phyloP scores from a whole-genome alignment of 495 filamentous ascomycete species.

The Acidomyces sp. region DNA sequence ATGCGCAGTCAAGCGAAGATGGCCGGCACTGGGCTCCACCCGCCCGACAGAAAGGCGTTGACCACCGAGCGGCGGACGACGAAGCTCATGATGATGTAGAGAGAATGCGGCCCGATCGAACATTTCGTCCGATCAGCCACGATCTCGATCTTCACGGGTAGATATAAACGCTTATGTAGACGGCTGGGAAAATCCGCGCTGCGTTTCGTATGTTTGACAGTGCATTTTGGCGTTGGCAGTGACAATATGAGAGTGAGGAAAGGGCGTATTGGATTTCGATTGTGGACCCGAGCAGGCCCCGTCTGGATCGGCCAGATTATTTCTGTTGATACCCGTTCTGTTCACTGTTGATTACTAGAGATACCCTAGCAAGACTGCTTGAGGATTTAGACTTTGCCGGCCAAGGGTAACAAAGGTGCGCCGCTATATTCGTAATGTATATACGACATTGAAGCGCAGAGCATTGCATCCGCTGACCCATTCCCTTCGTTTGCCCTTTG shows the following conservation, averaged over 20 bases:
- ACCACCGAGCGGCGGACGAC: slow-evolving; percentile 20
- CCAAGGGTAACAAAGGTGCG: not conserved
- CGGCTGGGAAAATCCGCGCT: too few relatives aligned
- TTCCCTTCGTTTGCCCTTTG: not conserved
- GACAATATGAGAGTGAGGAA: too few relatives aligned
- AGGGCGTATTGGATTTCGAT: too few relatives aligned
- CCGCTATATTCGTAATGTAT: slow-evolving; percentile 10
- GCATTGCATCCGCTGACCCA: not conserved
- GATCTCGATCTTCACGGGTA: too few relatives aligned
- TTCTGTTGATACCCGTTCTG: not conserved
- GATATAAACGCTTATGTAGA: too few relatives aligned
- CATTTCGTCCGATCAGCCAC: too few relatives aligned
- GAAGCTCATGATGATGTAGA: slow-evolving; percentile 21
- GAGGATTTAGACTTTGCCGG: not conserved
- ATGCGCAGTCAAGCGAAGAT: slow-evolving; percentile 10
- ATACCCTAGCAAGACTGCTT: not conserved
- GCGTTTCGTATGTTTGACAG: too few relatives aligned
- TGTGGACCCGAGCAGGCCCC: too few relatives aligned
- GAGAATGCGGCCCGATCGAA: too few relatives aligned
- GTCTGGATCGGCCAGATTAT: too few relatives aligned
- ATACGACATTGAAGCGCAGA: not conserved
- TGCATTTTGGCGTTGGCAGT: too few relatives aligned
- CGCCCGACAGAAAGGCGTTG: slow-evolving; percentile 10
- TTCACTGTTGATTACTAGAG: not conserved
- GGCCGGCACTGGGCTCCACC: slow-evolving; percentile 5